These are phyloP conservation scores for Tuber aestivum DNA, from an alignment of 495 filamentous ascomycete genomes.

Conservation along the genomic window DNA sequence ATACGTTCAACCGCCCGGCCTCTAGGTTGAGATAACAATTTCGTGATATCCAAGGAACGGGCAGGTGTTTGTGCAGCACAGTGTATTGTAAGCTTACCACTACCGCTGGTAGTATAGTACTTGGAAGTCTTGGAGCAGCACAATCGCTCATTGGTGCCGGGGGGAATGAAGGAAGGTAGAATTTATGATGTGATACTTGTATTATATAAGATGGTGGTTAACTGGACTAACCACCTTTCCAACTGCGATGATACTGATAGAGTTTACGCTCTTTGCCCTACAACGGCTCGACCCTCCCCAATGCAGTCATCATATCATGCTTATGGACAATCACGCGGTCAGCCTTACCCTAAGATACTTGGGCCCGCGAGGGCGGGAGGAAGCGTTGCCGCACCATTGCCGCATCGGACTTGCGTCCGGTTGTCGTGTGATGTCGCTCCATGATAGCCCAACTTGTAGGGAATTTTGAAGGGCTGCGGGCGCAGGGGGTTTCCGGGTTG, in stretches of 20 bases:
- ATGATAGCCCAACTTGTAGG: background rate
- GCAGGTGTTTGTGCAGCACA: background rate
- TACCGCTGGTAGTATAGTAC: background rate
- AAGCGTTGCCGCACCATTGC: conserved; percentile 2
- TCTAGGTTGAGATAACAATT: background rate
- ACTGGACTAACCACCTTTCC: background rate
- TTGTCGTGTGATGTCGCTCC: background rate
- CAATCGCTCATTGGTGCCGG: background rate
- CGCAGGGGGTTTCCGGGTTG: background rate
- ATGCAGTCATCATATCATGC: background rate
- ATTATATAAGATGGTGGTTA: background rate
- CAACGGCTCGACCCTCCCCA: background rate
- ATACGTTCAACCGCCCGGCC: background rate
- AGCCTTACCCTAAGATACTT: background rate
- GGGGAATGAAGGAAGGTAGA: background rate
- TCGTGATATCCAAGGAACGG: background rate
- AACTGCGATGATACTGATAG: background rate
- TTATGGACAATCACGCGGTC: background rate
- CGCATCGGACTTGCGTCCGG: background rate
- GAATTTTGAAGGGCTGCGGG: background rate
- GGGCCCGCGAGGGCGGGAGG: background rate
- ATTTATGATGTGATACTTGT: too few relatives aligned
- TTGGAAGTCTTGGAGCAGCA: background rate
- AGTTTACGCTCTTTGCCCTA: background rate
- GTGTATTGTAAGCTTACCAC: too few relatives aligned